Evolutionary conservation across 176 grass and related monocot genomes (phyloP).

Genomic region (Pontederia paniculata): DNA sequence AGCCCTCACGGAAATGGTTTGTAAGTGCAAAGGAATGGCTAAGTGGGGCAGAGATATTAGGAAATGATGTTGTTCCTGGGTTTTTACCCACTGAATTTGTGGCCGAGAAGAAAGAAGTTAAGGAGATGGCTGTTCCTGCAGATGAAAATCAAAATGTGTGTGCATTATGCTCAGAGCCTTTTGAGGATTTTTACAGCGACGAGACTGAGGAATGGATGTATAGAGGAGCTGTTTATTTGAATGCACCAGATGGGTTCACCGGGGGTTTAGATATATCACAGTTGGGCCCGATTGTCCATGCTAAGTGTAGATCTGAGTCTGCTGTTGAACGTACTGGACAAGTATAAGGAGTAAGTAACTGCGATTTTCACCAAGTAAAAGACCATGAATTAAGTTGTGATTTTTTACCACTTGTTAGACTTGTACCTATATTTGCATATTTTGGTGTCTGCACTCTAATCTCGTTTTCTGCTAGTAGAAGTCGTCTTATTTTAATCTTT

Average conservation of each 20-base stretch:
- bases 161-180: constrained; percentile 85
- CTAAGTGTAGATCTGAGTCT: constrained; percentile 74
- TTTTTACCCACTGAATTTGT: constrained; percentile 47
- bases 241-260: constrained; percentile 52
- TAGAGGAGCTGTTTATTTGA: constrained; percentile 91
- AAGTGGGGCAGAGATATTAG: constrained; percentile 70
- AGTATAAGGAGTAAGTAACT: constrained; percentile 44
- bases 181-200: constrained; percentile 98
- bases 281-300: constrained; percentile 88
- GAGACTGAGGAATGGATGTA: constrained; percentile 99
- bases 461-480: no score
- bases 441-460: no score
- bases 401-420: no score
- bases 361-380: constrained; percentile 2
- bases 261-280: constrained; percentile 45
- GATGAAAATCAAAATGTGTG: constrained; percentile 81
- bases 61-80: constrained; percentile 75
- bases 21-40: constrained; percentile 79
- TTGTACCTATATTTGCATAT: no score
- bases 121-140: constrained; percentile 77
- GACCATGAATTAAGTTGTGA: no score
- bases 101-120: constrained; percentile 56
- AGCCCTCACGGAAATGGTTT: constrained; percentile 89
- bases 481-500: no score
- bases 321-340: constrained; percentile 21